Percentiles rank a stretch among this genome's conserved stretches.
Conservation (phyloP, 2,329 filamentous ascomycete genomes). For the Microthyrium microscopicum region DNA sequence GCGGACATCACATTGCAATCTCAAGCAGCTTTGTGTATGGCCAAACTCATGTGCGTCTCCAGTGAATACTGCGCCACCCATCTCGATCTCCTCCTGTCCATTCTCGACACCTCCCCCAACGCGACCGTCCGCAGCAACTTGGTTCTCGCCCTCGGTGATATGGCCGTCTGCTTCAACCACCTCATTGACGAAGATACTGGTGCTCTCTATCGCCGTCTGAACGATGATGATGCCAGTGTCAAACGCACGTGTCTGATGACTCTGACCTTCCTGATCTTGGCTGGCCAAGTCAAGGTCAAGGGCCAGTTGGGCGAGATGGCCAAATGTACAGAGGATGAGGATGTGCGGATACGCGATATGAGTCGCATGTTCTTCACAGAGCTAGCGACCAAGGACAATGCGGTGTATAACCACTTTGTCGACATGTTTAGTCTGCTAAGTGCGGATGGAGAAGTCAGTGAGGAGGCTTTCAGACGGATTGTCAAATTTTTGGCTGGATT, state of each 20-base stretch:
- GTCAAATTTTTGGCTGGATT: slow-evolving; percentile 89
- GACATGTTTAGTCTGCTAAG: slow-evolving; percentile 95
- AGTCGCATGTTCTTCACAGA: slow-evolving; percentile 98
- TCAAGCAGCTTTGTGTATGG: slow-evolving; percentile 82
- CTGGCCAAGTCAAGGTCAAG: slow-evolving; percentile 98
- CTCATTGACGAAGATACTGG: slow-evolving; percentile 98
- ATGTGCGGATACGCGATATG: slow-evolving; percentile 84
- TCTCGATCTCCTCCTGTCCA: slow-evolving; percentile 84
- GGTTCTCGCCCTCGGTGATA: slow-evolving; percentile 91
- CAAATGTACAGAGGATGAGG: slow-evolving; percentile 93
- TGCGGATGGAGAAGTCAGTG: slow-evolving; percentile 61
- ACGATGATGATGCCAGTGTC: slow-evolving; percentile 73
- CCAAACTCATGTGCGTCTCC: slow-evolving; percentile 97
- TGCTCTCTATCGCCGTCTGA: slow-evolving; percentile 85
- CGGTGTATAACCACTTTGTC: slow-evolving; percentile 97
- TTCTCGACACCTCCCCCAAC: slow-evolving; percentile 86
- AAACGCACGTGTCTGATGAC: slow-evolving; percentile 99
- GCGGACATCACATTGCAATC: slow-evolving; percentile 80
- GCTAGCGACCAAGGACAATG: slow-evolving; percentile 93
- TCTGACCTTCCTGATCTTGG: slow-evolving; percentile 87
- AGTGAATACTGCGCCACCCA: slow-evolving; percentile 92
- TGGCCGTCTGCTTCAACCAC: slow-evolving; percentile 99
- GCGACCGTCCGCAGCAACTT: slow-evolving; percentile 90
- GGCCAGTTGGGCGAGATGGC: slow-evolving; percentile 98
- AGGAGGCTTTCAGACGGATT: slow-evolving; percentile 73